Conservation (phyloP, 257 asterid species). For the Euphrasia confusa region DNA sequence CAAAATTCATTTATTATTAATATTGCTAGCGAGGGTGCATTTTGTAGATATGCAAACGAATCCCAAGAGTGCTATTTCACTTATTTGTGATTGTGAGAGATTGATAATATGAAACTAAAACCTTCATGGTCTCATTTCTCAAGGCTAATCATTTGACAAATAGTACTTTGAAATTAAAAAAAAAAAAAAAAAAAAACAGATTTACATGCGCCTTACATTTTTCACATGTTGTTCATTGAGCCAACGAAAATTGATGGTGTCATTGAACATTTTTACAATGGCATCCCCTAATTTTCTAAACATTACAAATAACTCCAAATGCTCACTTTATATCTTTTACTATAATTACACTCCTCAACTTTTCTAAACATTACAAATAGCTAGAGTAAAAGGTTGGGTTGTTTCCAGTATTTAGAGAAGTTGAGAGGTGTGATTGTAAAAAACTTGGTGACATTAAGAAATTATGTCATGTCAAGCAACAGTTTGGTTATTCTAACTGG, state of each 20-base stretch:
- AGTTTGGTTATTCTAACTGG: background rate
- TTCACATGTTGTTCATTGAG: background rate
- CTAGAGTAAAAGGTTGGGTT: background rate
- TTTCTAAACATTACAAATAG: background rate
- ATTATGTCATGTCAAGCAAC: background rate
- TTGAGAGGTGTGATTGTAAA: background rate
- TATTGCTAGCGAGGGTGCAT: background rate
- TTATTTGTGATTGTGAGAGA: background rate
- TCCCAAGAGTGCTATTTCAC: background rate
- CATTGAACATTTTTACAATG: background rate
- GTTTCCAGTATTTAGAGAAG: too few relatives aligned
- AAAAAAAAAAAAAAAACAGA: background rate
- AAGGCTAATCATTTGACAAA: background rate
- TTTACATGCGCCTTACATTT: background rate
- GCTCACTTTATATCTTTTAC: too few relatives aligned
- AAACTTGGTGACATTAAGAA: background rate
- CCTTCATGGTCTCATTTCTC: background rate
- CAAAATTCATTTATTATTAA: background rate
- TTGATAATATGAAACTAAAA: background rate
- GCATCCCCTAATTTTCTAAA: background rate
- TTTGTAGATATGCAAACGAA: background rate
- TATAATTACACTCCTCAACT: background rate
- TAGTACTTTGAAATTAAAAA: background rate
- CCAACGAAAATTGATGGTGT: background rate
- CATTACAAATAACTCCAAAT: background rate